Evolutionary conservation across 805 yeast species (phyloP).

Genomic region (Yarrowia sp.): DNA sequence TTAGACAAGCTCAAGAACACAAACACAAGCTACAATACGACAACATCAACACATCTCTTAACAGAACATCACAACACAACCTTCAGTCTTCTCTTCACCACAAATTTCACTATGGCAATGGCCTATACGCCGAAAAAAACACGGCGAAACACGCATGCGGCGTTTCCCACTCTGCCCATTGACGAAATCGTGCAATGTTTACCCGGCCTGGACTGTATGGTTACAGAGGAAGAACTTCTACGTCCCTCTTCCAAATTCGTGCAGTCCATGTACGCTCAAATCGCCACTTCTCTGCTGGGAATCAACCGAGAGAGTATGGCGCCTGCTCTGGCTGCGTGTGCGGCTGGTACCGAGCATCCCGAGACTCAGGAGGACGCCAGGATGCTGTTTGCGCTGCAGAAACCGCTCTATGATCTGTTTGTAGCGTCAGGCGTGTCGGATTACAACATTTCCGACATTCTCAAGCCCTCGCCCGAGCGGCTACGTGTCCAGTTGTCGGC

Average conservation of each 20-base stretch:
- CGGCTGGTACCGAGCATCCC: constrained; percentile 18
- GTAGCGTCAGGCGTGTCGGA: constrained; percentile 32
- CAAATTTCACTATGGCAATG: constrained; percentile 2
- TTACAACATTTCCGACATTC: constrained; percentile 31
- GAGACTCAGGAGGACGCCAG: constrained; percentile 34
- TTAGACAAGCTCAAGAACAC: too few species aligned
- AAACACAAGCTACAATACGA: too few species aligned
- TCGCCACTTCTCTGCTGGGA: constrained; percentile 13
- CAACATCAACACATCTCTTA: too few species aligned
- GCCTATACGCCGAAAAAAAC: constrained; percentile 31
- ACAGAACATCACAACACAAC: too few species aligned
- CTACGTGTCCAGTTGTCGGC: constrained; percentile 29
- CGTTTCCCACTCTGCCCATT: constrained; percentile 30
- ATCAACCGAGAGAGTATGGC: constrained; percentile 37
- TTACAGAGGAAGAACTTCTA: constrained; percentile 14
- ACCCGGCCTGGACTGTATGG: constrained; percentile 27
- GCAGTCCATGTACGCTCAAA: constrained; percentile 35
- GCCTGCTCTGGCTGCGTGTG: constrained; percentile 23
- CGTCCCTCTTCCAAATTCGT: constrained; percentile 23
- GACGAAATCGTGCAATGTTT: constrained; percentile 32
- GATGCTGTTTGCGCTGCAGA: constrained; percentile 25
- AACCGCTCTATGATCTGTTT: constrained; percentile 30
- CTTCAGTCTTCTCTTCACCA: too few species aligned
- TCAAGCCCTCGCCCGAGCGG: constrained; percentile 30
- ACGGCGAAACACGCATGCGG: constrained; percentile 19